Evolutionary conservation across 495 filamentous ascomycete species (phyloP).

Genomic region (Penicillium pulvis): DNA sequence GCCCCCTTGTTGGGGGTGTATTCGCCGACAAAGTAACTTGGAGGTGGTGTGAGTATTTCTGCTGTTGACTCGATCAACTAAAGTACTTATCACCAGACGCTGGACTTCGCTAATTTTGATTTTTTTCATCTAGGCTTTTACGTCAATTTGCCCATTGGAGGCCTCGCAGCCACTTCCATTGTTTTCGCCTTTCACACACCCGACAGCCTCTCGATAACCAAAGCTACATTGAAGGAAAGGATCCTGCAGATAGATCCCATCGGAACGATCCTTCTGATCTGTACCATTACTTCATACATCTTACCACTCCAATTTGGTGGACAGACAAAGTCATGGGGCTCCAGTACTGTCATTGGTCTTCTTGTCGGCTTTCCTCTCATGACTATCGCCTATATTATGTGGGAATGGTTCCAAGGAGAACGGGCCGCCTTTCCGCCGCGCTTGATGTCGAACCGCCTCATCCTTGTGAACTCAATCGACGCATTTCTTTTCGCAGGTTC

Average conservation of each 20-base stretch:
- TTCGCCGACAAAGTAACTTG: slow-evolving; percentile 27
- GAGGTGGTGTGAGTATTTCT: slow-evolving; percentile 25
- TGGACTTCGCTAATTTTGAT: slow-evolving; percentile 1
- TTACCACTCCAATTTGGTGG: slow-evolving; percentile 12
- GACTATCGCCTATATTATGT: slow-evolving; percentile 26
- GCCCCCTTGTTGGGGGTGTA: slow-evolving; percentile 36
- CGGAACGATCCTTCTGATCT: slow-evolving; percentile 56
- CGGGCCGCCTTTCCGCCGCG: slow-evolving; percentile 35
- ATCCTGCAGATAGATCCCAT: slow-evolving; percentile 43
- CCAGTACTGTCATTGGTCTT: slow-evolving; percentile 57
- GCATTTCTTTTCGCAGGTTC: slow-evolving; percentile 47
- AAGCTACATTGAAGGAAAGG: slow-evolving; percentile 30
- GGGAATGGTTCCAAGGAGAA: slow-evolving; percentile 41
- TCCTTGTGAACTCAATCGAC: slow-evolving; percentile 37
- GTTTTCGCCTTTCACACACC: slow-evolving; percentile 44
- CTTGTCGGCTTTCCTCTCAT: slow-evolving; percentile 43
- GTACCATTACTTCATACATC: slow-evolving; percentile 56
- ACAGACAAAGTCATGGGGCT: slow-evolving; percentile 47
- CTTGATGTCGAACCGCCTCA: slow-evolving; percentile 40
- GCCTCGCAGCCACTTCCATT: slow-evolving; percentile 35
- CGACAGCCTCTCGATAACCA: slow-evolving; percentile 16
- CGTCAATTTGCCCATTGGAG: slow-evolving; percentile 56
- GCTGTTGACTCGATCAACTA: neutral
- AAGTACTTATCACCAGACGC: neutral
- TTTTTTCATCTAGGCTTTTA: slow-evolving; percentile 38